These are phyloP conservation scores for Hypocrella siamensis DNA, from an alignment of 2,329 filamentous ascomycete species.

Conservation along the genomic window DNA sequence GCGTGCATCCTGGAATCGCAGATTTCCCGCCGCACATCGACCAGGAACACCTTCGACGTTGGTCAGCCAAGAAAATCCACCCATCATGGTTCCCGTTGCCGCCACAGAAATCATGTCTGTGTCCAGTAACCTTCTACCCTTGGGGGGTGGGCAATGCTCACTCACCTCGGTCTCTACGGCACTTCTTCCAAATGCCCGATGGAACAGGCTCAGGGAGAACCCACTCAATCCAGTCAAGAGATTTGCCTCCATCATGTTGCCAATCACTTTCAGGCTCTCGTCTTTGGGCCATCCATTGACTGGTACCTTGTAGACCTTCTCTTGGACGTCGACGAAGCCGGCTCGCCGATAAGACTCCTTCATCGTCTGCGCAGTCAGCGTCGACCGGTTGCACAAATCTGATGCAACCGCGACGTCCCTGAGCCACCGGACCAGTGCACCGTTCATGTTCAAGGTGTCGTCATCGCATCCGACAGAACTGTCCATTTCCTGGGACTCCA, in stretches of 20 bases:
- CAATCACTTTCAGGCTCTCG: conserved; percentile 24
- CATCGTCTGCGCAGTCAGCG: conserved; percentile 17
- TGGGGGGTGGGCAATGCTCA: neutral
- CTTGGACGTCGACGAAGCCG: conserved; percentile 39
- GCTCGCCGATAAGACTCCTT: conserved; percentile 25
- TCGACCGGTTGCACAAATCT: conserved; percentile 19
- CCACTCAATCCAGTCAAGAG: conserved; percentile 26
- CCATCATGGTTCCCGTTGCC: too few species aligned
- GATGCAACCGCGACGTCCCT: conserved; percentile 23
- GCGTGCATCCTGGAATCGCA: conserved; percentile 29
- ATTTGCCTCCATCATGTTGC: conserved; percentile 28
- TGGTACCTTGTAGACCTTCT: conserved; percentile 37
- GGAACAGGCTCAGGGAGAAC: conserved; percentile 24
- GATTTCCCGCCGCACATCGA: conserved; percentile 31
- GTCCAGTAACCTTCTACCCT: neutral
- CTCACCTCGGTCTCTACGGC: conserved; percentile 33
- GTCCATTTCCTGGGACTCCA: conserved; percentile 36
- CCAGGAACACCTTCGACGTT: conserved; percentile 24
- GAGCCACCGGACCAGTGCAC: conserved; percentile 23
- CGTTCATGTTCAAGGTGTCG: conserved; percentile 21
- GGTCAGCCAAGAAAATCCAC: neutral
- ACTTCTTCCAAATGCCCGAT: conserved; percentile 22
- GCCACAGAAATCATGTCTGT: too few species aligned
- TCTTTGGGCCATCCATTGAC: conserved; percentile 37
- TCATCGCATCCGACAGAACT: conserved; percentile 26